Base-by-base conservation (phyloP, 2,329 filamentous ascomycete genomes). In the Fusarium domesticum region DNA sequence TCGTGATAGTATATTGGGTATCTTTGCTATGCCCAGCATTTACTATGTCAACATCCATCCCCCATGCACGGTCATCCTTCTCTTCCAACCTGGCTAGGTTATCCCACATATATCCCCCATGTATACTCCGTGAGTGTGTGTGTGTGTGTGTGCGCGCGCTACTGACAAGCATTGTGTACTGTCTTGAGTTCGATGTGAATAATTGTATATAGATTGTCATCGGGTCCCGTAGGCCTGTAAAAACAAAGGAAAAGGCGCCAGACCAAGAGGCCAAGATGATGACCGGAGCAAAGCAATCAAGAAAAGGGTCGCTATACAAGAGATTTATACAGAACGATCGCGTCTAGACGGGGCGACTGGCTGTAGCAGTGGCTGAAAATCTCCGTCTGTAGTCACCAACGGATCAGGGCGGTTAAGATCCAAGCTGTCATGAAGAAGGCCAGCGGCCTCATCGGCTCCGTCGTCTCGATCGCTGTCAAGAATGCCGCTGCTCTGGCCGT, bases 381-480 rank as follows among this genome's bases (percentile, higher is more conserved):
- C 69, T 5, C 69, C 70, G 25, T 73, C 69, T 2, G 66, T 60
- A 2, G 69, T 69, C 30, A 71, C 60, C 2, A 70, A 53, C 8
- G 65, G 64, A 16, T 70, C 67, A 6, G 51, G 51, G 11, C 57
- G 57, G 32, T 70, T 28, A 12, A 28, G 23, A 28, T 28, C 70
- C 30, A 62, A 55, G 37, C 65, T 68, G 8, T 68, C 65, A 11
- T 66, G 65, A 32, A 80, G 62, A 19, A 80, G 63, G 1, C 72
- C 73, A 2, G 68, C 67, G 6, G 63, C 61, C 34, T 80, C 74
- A 43, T 74, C 74, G 11, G 69, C 64, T 18, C 66, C 67, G 4
- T 69, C 67, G 6, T 68, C 70, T 25, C 38, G 42, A 20, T 70
- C 69, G 25, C 68, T 69, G 18, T 74, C 74, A 12, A 61, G 55